These are phyloP conservation scores for Nemania abortiva DNA, from an alignment of 2,329 filamentous ascomycete species.

Conservation along the genomic window DNA sequence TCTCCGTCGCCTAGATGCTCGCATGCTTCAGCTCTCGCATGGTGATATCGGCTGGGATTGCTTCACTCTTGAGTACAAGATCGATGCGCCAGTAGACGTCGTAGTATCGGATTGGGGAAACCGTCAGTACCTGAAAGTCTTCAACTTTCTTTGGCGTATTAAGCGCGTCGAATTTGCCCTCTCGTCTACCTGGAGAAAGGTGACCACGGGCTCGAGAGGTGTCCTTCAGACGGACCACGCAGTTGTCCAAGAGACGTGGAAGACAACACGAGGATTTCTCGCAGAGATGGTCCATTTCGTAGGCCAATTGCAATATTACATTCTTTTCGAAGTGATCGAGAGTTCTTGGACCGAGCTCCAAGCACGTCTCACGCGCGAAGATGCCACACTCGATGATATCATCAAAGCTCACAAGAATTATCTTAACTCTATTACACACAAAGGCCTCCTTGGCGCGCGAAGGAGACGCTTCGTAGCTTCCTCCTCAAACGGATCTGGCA, in stretches of 20 bases:
- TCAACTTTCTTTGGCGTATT: conserved; percentile 98
- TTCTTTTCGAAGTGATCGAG: conserved; percentile 98
- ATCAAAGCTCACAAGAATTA: conserved; percentile 93
- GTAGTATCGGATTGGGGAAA: conserved; percentile 96
- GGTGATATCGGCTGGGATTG: conserved; percentile 99
- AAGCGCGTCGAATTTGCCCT: conserved; percentile 97
- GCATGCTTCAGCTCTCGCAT: conserved; percentile 96
- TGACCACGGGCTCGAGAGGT: conserved; percentile 94
- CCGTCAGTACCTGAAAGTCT: conserved; percentile 97
- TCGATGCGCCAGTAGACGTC: conserved; percentile 95
- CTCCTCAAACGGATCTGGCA: conserved; percentile 54
- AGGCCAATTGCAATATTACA: conserved; percentile 97
- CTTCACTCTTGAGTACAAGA: conserved; percentile 98
- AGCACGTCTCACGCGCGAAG: conserved; percentile 82
- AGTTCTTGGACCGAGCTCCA: conserved; percentile 94
- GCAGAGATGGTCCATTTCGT: conserved; percentile 99
- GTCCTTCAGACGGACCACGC: conserved; percentile 81
- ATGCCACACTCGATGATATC: conserved; percentile 92
- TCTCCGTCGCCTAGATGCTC: conserved; percentile 90
- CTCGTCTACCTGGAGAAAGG: conserved; percentile 90
- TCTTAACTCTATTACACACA: conserved; percentile 93
- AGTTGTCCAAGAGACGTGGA: conserved; percentile 84
- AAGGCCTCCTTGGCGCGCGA: conserved; percentile 87
- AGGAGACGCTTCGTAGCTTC: conserved; percentile 58
- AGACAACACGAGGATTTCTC: conserved; percentile 85